Evolutionary conservation across 805 yeast species (phyloP), one percentile per base, ranked within the genome.

Genomic region (Starmerella ratchasimensis): DNA sequence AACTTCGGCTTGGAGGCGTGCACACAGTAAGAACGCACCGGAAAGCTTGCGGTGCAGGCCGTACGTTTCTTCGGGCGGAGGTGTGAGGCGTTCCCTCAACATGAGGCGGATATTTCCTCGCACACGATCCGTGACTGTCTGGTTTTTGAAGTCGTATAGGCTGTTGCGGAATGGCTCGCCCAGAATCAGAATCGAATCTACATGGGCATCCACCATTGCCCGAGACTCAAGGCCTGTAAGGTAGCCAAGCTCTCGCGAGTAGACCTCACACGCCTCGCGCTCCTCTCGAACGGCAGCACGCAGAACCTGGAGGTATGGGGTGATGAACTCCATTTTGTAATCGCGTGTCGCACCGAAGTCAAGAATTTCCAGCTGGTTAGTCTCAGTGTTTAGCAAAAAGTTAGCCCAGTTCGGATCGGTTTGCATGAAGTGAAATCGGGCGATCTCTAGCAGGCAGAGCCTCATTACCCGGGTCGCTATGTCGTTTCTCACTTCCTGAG

Each of bases 361-460:
- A 37, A 90, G 63, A 39, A 90, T 64, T 58, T 88, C 96, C 40
- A 90, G 73, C 56, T 78, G 74, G 19, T 70, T 60, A 2, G 84
- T 74, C n/a, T 62, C 49, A 24, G 65, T 65, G 53, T 90, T 84
- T 62, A 80, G 84, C 42, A 90, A 61, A 61, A 90, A 90, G 58
- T 90, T 90, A 31, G 98, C 96, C 98, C 98, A 90, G 58, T 90
- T 90, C 36, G 98, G 98, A 61, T 90, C 98, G 1, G 97, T 88
- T 61, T 90, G 98, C 98, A 90, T 90, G 61, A 78, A 88, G 52
- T 70, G 71, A 63, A 79, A 86, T 49, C 71, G 63, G 11, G 84
- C 81, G 56, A 90, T 80, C 60, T 90, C 98, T 48, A 70, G 65
- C 33, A 90, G 62, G 53, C 95, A 84, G 29, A 90, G 65, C 46